Evolutionary conservation across 2,329 filamentous ascomycete species (phyloP).

Genomic region (Zalaria sp.): DNA sequence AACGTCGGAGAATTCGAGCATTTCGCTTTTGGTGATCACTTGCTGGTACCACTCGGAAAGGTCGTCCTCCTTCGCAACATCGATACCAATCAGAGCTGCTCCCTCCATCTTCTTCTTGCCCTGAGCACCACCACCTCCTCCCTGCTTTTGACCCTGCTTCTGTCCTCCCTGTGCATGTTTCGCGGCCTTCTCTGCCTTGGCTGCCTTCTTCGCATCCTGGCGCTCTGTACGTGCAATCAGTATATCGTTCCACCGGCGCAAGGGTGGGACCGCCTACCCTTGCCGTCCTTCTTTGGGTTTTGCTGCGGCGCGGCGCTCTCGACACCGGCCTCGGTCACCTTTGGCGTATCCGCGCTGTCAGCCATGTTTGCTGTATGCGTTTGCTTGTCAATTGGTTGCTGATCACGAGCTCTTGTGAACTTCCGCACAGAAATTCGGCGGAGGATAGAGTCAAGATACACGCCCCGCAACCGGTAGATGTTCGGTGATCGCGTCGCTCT

Average conservation of each 20-base stretch:
- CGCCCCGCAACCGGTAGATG: too few relatives aligned
- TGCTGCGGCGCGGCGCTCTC: constrained; percentile 8
- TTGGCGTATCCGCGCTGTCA: not conserved
- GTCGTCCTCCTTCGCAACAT: constrained; percentile 69
- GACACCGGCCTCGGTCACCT: constrained; percentile 5
- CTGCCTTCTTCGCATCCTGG: constrained; percentile 17
- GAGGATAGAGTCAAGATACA: too few relatives aligned
- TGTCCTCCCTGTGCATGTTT: constrained; percentile 1
- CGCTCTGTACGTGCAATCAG: constrained; percentile 10
- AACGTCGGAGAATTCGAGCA: constrained; percentile 97
- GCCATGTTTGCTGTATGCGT: too few relatives aligned
- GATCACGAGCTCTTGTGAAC: too few relatives aligned
- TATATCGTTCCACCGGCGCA: not conserved
- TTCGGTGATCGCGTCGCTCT: too few relatives aligned
- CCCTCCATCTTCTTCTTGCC: constrained; percentile 36
- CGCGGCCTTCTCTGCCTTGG: constrained; percentile 9
- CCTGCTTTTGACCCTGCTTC: constrained; percentile 11
- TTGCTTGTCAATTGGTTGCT: too few relatives aligned
- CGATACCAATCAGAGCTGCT: constrained; percentile 68
- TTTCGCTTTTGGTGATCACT: constrained; percentile 88
- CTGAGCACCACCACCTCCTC: constrained; percentile 2
- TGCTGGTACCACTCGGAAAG: constrained; percentile 96
- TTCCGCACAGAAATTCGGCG: too few relatives aligned
- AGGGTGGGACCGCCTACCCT: constrained; percentile 1
- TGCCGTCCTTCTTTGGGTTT: constrained; percentile 6